A percentile compares a stretch with the other conserved stretches of the same genome.
Conservation (phyloP, 2,329 filamentous ascomycete species). For the Penicillium sp. region DNA sequence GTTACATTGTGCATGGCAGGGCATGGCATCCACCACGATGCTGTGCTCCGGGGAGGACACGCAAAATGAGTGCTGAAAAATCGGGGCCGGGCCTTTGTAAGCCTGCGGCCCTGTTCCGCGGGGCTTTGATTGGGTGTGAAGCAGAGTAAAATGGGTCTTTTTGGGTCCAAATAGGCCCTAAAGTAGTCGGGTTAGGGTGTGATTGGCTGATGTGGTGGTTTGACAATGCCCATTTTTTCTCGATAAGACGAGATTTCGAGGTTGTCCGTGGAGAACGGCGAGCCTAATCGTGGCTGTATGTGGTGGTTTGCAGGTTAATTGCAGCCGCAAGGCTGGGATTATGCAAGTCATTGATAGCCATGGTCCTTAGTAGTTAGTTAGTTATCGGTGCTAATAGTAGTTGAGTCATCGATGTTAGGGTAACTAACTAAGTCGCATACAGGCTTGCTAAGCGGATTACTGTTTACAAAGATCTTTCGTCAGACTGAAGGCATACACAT, state of each 20-base stretch:
- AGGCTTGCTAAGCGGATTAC: neutral
- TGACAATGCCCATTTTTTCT: neutral
- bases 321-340: neutral
- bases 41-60: neutral
- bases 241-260: neutral
- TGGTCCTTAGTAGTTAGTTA: too few species aligned
- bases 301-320: neutral
- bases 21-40: slow-evolving; percentile 5
- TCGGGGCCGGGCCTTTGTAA: neutral
- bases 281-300: neutral
- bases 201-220: neutral
- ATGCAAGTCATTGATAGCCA: neutral
- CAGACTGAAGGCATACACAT: neutral
- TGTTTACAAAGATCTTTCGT: neutral
- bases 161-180: neutral
- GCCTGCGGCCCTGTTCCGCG: slow-evolving; percentile 10
- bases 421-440: neutral
- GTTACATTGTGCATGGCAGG: slow-evolving; percentile 3
- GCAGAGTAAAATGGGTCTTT: neutral
- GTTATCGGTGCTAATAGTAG: too few species aligned
- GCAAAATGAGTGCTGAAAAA: slow-evolving; percentile 5
- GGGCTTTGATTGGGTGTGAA: neutral
- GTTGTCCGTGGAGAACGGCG: neutral
- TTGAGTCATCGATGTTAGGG: too few species aligned
- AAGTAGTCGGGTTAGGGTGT: neutral